phyloP scores from a whole-genome alignment of 768 basidiomycete genomes.

The Amanita rimosa region DNA sequence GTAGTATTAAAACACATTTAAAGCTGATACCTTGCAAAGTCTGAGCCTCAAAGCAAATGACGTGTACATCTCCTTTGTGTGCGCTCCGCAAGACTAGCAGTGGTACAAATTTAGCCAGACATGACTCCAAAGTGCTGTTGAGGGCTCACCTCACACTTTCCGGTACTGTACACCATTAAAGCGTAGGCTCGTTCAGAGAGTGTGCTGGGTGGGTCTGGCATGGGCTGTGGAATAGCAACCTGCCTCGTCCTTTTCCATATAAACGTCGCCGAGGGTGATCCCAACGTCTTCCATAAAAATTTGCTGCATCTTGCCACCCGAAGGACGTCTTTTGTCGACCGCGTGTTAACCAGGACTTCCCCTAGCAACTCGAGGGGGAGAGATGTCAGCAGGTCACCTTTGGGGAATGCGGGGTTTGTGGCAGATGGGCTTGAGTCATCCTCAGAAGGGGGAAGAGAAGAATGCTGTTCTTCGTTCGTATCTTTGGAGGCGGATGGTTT shows the following conservation, averaged over 20 bases:
- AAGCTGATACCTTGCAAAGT: not conserved
- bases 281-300: conserved; percentile 37
- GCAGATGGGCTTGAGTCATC: too few relatives aligned
- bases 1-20: not conserved
- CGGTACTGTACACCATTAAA: conserved; percentile 2
- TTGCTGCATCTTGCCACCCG: conserved; percentile 49
- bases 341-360: conserved; percentile 43
- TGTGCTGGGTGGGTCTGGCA: conserved; percentile 13
- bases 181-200: conserved; percentile 1
- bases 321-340: conserved; percentile 45
- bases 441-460: too few relatives aligned
- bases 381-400: not conserved
- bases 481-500: too few relatives aligned
- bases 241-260: conserved; percentile 51
- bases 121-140: not conserved
- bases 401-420: not conserved
- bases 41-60: conserved; percentile 4
- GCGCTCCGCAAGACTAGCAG: not conserved
- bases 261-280: conserved; percentile 30
- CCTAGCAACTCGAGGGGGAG: conserved; percentile 57
- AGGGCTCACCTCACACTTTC: conserved; percentile 2
- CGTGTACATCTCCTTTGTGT: not conserved
- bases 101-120: not conserved
- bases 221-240: conserved; percentile 10
- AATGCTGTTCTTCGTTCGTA: too few relatives aligned